Conservation (phyloP, 2,329 filamentous ascomycete species). For the Colletotrichum shisoi region DNA sequence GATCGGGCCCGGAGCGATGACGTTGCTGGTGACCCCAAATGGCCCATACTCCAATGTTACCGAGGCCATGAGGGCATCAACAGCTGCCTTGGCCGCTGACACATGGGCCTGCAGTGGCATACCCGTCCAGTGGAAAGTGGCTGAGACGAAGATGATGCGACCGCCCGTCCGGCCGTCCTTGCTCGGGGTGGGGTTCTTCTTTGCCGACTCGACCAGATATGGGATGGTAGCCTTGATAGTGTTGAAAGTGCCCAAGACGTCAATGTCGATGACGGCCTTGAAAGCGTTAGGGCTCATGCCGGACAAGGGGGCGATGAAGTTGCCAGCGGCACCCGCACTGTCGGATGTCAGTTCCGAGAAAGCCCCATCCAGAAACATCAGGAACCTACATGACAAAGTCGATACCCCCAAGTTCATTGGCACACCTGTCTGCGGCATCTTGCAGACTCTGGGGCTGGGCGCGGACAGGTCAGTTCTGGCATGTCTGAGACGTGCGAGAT, state of each 20-base stretch:
- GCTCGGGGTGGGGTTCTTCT: slow-evolving; percentile 65
- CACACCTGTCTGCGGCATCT: slow-evolving; percentile 79
- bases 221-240: slow-evolving; percentile 91
- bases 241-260: slow-evolving; percentile 92
- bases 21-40: slow-evolving; percentile 83
- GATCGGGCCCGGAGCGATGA: slow-evolving; percentile 88
- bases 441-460: slow-evolving; percentile 68
- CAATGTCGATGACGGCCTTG: slow-evolving; percentile 95
- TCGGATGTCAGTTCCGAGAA: not conserved
- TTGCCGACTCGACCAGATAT: slow-evolving; percentile 78
- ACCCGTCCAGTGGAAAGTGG: slow-evolving; percentile 89
- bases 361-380: not conserved
- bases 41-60: slow-evolving; percentile 91
- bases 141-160: slow-evolving; percentile 88
- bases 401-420: slow-evolving; percentile 82
- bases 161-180: slow-evolving; percentile 75
- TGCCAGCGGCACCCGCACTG: slow-evolving; percentile 92
- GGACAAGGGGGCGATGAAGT: slow-evolving; percentile 87
- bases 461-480: slow-evolving; percentile 13
- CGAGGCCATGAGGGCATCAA: slow-evolving; percentile 82
- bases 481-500: not conserved
- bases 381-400: slow-evolving; percentile 86
- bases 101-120: slow-evolving; percentile 88
- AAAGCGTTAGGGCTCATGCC: slow-evolving; percentile 88
- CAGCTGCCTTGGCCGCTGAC: slow-evolving; percentile 87